These are phyloP conservation scores for Gilbertella persicaria DNA, from an alignment of 371 early-diverging fungal genomes.

Conservation along the genomic window DNA sequence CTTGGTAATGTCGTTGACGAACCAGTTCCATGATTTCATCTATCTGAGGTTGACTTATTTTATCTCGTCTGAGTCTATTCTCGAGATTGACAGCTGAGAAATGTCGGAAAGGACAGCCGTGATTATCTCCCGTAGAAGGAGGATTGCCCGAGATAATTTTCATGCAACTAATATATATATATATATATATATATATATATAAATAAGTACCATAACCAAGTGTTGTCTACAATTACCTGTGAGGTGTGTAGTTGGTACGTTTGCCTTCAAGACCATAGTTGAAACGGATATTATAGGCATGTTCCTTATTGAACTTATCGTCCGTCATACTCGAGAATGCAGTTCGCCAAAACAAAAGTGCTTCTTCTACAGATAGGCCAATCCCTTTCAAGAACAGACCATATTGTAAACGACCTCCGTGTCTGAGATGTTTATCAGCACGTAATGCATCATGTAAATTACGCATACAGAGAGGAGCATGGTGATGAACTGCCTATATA, in stretches of 20 bases:
- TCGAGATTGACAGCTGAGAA: slow-evolving; percentile 66
- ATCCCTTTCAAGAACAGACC: slow-evolving; percentile 95
- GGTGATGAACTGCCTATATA: slow-evolving; percentile 51
- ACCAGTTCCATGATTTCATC: slow-evolving; percentile 73
- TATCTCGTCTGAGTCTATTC: slow-evolving; percentile 49
- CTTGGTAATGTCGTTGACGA: slow-evolving; percentile 80
- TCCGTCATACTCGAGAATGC: slow-evolving; percentile 78
- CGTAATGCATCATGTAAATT: slow-evolving; percentile 72
- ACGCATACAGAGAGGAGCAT: slow-evolving; percentile 95
- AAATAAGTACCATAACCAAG: slow-evolving; percentile 1
- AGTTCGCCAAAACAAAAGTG: slow-evolving; percentile 88
- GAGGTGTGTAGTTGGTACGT: slow-evolving; percentile 90
- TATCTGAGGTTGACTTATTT: slow-evolving; percentile 54
- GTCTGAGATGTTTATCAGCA: slow-evolving; percentile 81
- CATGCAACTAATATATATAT: slow-evolving; percentile 61
- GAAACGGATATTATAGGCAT: slow-evolving; percentile 97
- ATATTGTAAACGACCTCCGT: slow-evolving; percentile 90
- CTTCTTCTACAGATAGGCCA: slow-evolving; percentile 90
- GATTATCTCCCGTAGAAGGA: slow-evolving; percentile 84
- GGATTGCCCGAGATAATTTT: slow-evolving; percentile 83
- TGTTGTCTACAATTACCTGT: slow-evolving; percentile 51
- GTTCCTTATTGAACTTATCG: slow-evolving; percentile 89
- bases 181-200: not conserved
- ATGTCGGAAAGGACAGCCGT: slow-evolving; percentile 97
- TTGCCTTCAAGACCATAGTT: slow-evolving; percentile 99